Conservation (phyloP, 2,329 filamentous ascomycete genomes). For the Coleophoma crateriformis region DNA sequence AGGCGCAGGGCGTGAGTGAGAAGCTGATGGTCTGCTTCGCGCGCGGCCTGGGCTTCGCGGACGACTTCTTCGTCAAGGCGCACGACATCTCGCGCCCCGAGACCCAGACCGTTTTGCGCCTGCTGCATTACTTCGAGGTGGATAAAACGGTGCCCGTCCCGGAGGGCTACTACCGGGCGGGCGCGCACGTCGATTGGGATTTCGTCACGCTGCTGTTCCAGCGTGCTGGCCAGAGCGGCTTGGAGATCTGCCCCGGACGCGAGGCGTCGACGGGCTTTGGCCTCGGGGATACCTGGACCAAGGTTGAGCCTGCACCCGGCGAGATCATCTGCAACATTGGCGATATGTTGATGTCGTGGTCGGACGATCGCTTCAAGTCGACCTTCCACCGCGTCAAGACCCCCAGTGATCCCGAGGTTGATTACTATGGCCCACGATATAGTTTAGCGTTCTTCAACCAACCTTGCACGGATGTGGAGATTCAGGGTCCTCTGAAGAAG, state of each 20-base stretch:
- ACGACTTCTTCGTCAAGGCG: constrained; percentile 46
- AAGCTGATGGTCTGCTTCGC: constrained; percentile 51
- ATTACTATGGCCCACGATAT: constrained; percentile 55
- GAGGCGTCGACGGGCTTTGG: constrained; percentile 55
- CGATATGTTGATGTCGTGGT: constrained; percentile 62
- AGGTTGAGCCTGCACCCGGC: constrained; percentile 46
- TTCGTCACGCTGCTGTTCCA: constrained; percentile 60
- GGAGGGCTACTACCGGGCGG: constrained; percentile 50
- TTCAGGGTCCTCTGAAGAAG: constrained; percentile 57
- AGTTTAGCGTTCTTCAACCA: constrained; percentile 65
- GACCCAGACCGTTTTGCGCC: constrained; percentile 45
- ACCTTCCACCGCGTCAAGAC: constrained; percentile 61
- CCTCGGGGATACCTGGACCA: constrained; percentile 56
- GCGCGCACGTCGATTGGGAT: constrained; percentile 60
- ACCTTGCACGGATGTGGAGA: constrained; percentile 49
- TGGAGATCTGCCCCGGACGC: constrained; percentile 60
- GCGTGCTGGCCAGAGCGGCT: constrained; percentile 50
- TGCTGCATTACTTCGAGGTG: constrained; percentile 53
- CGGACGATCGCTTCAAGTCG: constrained; percentile 61
- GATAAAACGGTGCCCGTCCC: constrained; percentile 27
- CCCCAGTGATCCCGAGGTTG: constrained; percentile 44
- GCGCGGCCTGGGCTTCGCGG: constrained; percentile 43
- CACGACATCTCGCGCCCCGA: constrained; percentile 43
- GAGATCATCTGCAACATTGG: constrained; percentile 62
- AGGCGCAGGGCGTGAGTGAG: constrained; percentile 39